Percentiles rank a stretch among this genome's conserved stretches.
These are phyloP conservation scores for Earliella scabrosa DNA, from an alignment of 1,284 basidiomycete genomes.

Conservation along the genomic window DNA sequence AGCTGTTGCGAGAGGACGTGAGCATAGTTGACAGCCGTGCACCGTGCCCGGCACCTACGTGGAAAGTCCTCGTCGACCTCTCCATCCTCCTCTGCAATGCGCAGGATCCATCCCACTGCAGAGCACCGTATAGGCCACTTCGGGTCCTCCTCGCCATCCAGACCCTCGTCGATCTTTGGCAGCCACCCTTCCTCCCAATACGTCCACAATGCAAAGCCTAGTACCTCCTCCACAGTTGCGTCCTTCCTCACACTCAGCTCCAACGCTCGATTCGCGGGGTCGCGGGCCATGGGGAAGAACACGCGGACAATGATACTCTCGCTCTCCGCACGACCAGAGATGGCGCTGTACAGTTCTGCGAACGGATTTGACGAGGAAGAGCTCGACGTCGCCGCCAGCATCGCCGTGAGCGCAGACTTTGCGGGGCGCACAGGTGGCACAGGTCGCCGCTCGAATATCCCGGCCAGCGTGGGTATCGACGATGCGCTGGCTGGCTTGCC, in stretches of 20 bases:
- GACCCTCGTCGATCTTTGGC: slow-evolving; percentile 75
- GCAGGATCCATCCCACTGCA: slow-evolving; percentile 91
- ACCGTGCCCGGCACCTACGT: slow-evolving; percentile 51
- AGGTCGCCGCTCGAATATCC: slow-evolving; percentile 54
- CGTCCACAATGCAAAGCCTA: slow-evolving; percentile 90
- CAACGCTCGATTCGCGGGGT: slow-evolving; percentile 63
- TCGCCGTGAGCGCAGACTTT: slow-evolving; percentile 66
- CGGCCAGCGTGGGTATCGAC: slow-evolving; percentile 25
- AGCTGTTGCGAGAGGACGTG: slow-evolving; percentile 55
- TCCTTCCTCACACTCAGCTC: slow-evolving; percentile 82
- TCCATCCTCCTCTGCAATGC: slow-evolving; percentile 96
- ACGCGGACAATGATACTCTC: slow-evolving; percentile 73
- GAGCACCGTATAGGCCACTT: slow-evolving; percentile 65
- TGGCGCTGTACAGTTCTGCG: slow-evolving; percentile 78
- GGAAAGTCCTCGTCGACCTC: slow-evolving; percentile 99
- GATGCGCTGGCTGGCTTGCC: slow-evolving; percentile 18
- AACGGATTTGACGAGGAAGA: slow-evolving; percentile 78
- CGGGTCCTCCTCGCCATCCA: slow-evolving; percentile 62
- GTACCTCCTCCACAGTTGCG: slow-evolving; percentile 93
- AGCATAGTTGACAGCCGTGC: not conserved
- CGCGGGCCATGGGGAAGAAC: slow-evolving; percentile 85
- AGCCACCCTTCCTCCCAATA: slow-evolving; percentile 90
- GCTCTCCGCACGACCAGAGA: slow-evolving; percentile 73
- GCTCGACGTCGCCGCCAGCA: slow-evolving; percentile 61
- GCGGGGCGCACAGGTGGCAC: slow-evolving; percentile 44